Evolutionary conservation across 2,329 filamentous ascomycete species (phyloP), one percentile per base, ranked within the genome.

Genomic region (Arthrobotrys entomopaga): DNA sequence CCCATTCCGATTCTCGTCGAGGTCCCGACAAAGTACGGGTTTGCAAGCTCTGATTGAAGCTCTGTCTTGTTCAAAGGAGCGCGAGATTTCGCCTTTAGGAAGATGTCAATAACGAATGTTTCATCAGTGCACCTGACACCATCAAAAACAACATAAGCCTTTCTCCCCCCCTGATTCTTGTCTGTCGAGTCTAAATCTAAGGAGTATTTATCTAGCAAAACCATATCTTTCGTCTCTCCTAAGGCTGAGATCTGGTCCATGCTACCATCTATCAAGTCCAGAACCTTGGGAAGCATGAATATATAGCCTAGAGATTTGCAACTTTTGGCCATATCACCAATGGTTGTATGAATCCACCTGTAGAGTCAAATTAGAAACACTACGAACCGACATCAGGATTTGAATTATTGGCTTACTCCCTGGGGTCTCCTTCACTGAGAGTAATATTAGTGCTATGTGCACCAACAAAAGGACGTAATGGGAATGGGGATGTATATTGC

Each of bases 281-380:
- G 40, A 16, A 43, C 11, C 13, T 11, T 53, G 8, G 69, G 56
- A 13, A 59, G 46, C 11, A 43, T 53, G 46, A 60, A 65, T 26
- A 56, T 48, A 42, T 76, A 72, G 15, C 72, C 65, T 1, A 76
- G 20, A 0, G 52, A 57, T 24, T 60, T 52, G 42, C 52, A 61
- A 34, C 50, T 26, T 61, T 57, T 65, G 1, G 60, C 29, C 66
- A 72, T 76, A 43, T 72, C 72, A 11, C 72, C 72, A 13, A 76
- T 72, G 3, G 66, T 76, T 24, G 72, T 72, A 38, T 65, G 70
- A n/a, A 66, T 42, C 42, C 54, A 72, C 20, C 65, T 64, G 16
- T 42, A 42, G n/a, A 61, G 42, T 26, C 24, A 3, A 26, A 26
- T 26, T 26, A 4, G n/a, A 13, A 8, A 16, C 13, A 7, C 22